Conservation (phyloP, 164 flowering plant species). For the Magnolia officinalis region DNA sequence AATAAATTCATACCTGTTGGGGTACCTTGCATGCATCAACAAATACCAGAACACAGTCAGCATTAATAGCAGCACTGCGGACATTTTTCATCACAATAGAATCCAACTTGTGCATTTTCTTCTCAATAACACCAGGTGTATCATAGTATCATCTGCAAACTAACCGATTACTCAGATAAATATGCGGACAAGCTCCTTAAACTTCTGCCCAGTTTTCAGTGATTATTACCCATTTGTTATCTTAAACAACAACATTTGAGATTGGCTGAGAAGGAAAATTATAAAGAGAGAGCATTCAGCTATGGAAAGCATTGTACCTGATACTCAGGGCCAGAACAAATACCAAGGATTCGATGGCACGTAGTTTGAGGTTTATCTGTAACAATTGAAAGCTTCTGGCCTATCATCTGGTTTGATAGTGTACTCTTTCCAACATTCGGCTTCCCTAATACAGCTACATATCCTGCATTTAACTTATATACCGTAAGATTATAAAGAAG, state of each 20-base stretch:
- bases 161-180: constrained; percentile 22
- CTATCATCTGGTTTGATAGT: constrained; percentile 10
- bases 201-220: too few relatives aligned
- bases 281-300: too few relatives aligned
- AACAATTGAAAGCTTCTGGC: constrained; percentile 90
- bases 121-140: constrained; percentile 96
- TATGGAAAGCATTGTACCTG: constrained; percentile 46
- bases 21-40: too few relatives aligned
- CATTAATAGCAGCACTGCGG: constrained; percentile 66
- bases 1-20: too few relatives aligned
- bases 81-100: constrained; percentile 99
- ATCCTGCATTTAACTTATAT: too few relatives aligned
- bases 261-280: too few relatives aligned
- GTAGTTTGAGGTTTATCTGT: constrained; percentile 98
- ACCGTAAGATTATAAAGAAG: too few relatives aligned
- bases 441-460: too few relatives aligned
- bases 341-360: constrained; percentile 90
- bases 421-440: too few relatives aligned
- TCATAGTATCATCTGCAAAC: constrained; percentile 91
- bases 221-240: too few relatives aligned
- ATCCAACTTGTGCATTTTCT: constrained; percentile 93
- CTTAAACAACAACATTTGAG: too few relatives aligned
- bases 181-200: background rate
- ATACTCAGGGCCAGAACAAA: constrained; percentile 77
- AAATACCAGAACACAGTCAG: constrained; percentile 84